phyloP scores from a whole-genome alignment of 768 basidiomycete species.

The Dacryopinax primogenitus region DNA sequence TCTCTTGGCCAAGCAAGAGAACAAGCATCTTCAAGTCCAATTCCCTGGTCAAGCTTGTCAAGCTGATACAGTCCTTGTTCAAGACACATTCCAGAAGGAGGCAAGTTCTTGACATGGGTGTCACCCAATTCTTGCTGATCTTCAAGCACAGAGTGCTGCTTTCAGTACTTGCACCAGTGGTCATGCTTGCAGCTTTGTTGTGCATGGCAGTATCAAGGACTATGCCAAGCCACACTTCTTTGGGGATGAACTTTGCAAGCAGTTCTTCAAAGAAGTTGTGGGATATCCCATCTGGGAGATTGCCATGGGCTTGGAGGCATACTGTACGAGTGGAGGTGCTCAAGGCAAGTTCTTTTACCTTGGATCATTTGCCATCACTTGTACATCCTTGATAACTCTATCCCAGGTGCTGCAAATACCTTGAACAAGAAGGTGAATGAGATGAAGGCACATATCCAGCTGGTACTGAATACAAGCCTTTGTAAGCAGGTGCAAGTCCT shows the following conservation, averaged over 20 bases:
- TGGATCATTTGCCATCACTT: background rate
- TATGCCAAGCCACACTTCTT: background rate
- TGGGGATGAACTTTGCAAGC: background rate
- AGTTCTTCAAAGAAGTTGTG: background rate
- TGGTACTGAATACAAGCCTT: background rate
- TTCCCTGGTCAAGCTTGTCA: background rate
- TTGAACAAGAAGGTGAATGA: background rate
- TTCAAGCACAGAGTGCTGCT: background rate
- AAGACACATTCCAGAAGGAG: background rate
- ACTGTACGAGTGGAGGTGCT: background rate
- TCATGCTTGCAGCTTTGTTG: background rate
- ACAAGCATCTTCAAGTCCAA: background rate
- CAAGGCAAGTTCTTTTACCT: background rate
- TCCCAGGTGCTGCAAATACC: background rate
- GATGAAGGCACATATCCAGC: background rate
- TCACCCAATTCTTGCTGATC: background rate
- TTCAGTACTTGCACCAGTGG: background rate
- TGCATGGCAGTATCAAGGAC: background rate
- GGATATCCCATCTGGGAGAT: background rate
- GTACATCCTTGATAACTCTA: background rate
- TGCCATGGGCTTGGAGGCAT: background rate
- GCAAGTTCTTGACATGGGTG: background rate
- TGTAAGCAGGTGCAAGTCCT: background rate
- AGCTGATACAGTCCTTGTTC: background rate
- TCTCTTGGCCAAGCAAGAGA: background rate